These are phyloP conservation scores for Sporothrix brunneoviolacea DNA, from an alignment of 2,329 filamentous ascomycete species.

Conservation along the genomic window DNA sequence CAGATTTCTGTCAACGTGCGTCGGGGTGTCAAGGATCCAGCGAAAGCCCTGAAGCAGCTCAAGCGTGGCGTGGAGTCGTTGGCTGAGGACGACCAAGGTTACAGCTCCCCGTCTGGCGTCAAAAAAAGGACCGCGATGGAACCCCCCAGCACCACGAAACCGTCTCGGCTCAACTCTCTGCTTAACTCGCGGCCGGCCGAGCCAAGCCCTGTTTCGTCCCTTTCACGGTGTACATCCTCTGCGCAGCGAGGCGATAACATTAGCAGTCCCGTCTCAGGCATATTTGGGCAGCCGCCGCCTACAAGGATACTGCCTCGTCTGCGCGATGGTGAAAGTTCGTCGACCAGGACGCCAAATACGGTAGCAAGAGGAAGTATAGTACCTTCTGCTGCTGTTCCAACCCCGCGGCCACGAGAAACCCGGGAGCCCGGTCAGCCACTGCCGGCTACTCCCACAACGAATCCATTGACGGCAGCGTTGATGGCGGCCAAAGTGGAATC, in stretches of 20 bases:
- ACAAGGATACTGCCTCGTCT: slow-evolving; percentile 4
- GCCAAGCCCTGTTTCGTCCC: slow-evolving; percentile 11
- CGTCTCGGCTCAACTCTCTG: slow-evolving; percentile 13
- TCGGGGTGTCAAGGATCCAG: neutral
- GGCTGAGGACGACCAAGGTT: slow-evolving; percentile 3
- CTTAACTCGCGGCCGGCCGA: slow-evolving; percentile 15
- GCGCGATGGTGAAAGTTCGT: neutral
- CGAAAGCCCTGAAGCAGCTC: neutral
- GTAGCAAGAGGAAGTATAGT: too few species aligned
- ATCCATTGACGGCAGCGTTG: neutral
- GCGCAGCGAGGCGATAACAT: neutral
- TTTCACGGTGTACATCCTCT: neutral
- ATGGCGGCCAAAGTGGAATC: slow-evolving; percentile 3
- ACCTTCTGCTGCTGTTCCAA: too few species aligned
- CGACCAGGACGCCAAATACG: neutral
- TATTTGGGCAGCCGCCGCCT: slow-evolving; percentile 15
- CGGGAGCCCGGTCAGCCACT: neutral
- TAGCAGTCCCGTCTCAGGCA: slow-evolving; percentile 3
- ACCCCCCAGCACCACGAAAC: neutral
- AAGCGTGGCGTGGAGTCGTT: slow-evolving; percentile 14
- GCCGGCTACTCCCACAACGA: neutral
- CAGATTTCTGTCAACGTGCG: slow-evolving; percentile 13
- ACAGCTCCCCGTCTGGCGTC: neutral
- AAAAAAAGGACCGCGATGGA: neutral
- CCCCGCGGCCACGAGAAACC: neutral